A percentile compares a stretch with the other conserved stretches of the same genome.
Conservation (phyloP, 2,329 filamentous ascomycete species). For the Aspergillus uvarum region DNA sequence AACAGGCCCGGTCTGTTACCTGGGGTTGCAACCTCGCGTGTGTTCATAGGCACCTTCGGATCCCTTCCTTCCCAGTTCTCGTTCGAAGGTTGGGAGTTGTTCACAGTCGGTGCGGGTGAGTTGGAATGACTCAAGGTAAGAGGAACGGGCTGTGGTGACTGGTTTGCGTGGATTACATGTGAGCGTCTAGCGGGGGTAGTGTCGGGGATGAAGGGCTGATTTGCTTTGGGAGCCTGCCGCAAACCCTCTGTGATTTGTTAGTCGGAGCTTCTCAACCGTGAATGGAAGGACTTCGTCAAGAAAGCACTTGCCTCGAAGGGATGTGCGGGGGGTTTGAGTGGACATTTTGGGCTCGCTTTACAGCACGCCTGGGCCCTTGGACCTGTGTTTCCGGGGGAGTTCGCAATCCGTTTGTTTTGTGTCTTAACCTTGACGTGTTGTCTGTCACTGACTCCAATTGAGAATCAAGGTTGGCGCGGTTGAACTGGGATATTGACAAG, state of each 20-base stretch:
- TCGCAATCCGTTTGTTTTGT: background rate
- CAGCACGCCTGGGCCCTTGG: background rate
- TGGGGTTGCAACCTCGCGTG: slow-evolving; percentile 44
- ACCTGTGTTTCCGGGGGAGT: background rate
- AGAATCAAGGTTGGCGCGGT: background rate
- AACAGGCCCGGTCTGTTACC: slow-evolving; percentile 44
- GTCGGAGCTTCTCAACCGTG: slow-evolving; percentile 1
- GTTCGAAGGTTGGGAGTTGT: slow-evolving; percentile 30
- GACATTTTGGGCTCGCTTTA: slow-evolving; percentile 18
- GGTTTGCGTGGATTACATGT: slow-evolving; percentile 24
- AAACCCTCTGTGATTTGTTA: slow-evolving; percentile 35
- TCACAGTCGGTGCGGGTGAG: slow-evolving; percentile 30
- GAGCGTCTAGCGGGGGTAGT: slow-evolving; percentile 39
- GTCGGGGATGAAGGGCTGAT: slow-evolving; percentile 42
- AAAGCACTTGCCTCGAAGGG: slow-evolving; percentile 26
- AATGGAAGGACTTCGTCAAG: background rate
- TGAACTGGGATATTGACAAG: background rate
- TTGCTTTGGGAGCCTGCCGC: slow-evolving; percentile 41
- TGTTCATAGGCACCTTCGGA: slow-evolving; percentile 41
- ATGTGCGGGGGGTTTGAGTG: slow-evolving; percentile 28
- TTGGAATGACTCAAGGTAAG: slow-evolving; percentile 27
- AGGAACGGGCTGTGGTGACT: slow-evolving; percentile 36
- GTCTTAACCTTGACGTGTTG: background rate
- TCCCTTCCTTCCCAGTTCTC: slow-evolving; percentile 42
- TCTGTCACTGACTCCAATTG: background rate